A percentile compares a stretch with the other conserved stretches of the same genome.
Conservation (phyloP, 1,284 basidiomycete genomes). For the Melanopsichium pennsylvanicum region DNA sequence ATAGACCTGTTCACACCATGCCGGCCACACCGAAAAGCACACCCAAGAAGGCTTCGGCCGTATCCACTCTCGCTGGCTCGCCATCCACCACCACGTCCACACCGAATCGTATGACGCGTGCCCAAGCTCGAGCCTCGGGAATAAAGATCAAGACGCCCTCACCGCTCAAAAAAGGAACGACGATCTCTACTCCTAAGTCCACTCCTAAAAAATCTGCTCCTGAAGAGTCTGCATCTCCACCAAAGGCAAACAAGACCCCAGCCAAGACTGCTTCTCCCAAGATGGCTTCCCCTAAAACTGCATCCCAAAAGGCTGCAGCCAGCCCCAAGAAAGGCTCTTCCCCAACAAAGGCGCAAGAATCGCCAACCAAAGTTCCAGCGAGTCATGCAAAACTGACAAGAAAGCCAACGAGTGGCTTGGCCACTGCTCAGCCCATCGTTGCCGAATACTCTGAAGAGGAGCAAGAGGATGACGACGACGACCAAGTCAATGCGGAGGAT, state of each 20-base stretch:
- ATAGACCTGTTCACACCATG: too few relatives aligned
- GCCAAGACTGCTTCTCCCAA: conserved; percentile 7
- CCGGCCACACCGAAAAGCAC: conserved; percentile 30
- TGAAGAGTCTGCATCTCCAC: conserved; percentile 1
- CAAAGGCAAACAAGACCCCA: conserved; percentile 10
- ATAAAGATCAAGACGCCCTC: conserved; percentile 32
- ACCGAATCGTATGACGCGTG: conserved; percentile 30
- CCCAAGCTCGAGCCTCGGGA: conserved; percentile 31
- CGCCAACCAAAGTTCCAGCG: conserved; percentile 31
- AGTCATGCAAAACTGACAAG: conserved; percentile 35
- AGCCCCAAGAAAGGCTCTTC: conserved; percentile 20
- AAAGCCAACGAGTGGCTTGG: conserved; percentile 34
- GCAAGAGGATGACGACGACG: conserved; percentile 19
- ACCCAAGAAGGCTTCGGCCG: conserved; percentile 23
- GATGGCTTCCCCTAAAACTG: too few relatives aligned
- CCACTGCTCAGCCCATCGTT: conserved; percentile 37
- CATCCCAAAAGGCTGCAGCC: too few relatives aligned
- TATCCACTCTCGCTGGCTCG: conserved; percentile 5
- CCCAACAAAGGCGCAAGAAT: background rate
- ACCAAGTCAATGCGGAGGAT: too few relatives aligned
- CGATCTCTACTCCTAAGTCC: background rate
- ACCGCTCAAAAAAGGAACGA: conserved; percentile 37
- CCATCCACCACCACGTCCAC: conserved; percentile 8
- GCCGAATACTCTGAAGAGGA: conserved; percentile 41
- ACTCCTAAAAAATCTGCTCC: background rate